Conservation (phyloP, 2,329 filamentous ascomycete species). For the Thyridium curvatum region DNA sequence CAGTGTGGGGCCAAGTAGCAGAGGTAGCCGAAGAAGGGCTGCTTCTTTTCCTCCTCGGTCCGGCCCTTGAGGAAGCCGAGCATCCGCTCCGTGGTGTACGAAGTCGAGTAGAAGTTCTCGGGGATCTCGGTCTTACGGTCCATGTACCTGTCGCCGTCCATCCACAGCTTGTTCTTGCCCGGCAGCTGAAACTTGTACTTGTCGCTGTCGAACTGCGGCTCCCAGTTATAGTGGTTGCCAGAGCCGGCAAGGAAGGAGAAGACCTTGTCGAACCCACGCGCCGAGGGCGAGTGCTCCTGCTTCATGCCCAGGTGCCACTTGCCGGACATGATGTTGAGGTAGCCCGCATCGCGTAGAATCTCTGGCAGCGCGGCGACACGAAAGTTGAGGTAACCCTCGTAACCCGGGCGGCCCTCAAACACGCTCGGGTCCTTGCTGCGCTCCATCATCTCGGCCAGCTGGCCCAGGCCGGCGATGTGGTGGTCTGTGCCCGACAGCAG, state of each 20-base stretch:
- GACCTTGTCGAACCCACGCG: slow-evolving; percentile 48
- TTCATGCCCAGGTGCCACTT: slow-evolving; percentile 55
- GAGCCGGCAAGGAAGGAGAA: slow-evolving; percentile 56
- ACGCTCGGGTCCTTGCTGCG: background rate
- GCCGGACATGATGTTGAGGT: slow-evolving; percentile 53
- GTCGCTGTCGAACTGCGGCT: slow-evolving; percentile 34
- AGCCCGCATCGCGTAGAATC: slow-evolving; percentile 50
- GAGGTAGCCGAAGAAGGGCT: slow-evolving; percentile 53
- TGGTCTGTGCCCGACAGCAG: slow-evolving; percentile 60
- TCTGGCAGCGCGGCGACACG: slow-evolving; percentile 52
- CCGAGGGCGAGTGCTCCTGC: slow-evolving; percentile 35
- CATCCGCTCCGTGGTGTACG: slow-evolving; percentile 46
- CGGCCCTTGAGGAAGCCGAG: slow-evolving; percentile 42
- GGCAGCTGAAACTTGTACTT: slow-evolving; percentile 31
- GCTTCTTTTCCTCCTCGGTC: slow-evolving; percentile 22
- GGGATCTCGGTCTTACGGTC: slow-evolving; percentile 28
- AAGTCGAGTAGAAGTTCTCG: slow-evolving; percentile 45
- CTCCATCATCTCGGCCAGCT: slow-evolving; percentile 32
- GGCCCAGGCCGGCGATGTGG: slow-evolving; percentile 50
- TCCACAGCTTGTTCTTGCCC: slow-evolving; percentile 30
- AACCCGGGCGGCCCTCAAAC: slow-evolving; percentile 41
- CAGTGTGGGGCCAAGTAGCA: slow-evolving; percentile 58
- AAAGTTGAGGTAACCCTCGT: slow-evolving; percentile 59
- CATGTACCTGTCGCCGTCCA: slow-evolving; percentile 27
- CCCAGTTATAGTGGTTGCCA: slow-evolving; percentile 47